These are phyloP conservation scores for Globisporangium viniferum DNA, from an alignment of 352 stramenopile species.

Conservation along the genomic window DNA sequence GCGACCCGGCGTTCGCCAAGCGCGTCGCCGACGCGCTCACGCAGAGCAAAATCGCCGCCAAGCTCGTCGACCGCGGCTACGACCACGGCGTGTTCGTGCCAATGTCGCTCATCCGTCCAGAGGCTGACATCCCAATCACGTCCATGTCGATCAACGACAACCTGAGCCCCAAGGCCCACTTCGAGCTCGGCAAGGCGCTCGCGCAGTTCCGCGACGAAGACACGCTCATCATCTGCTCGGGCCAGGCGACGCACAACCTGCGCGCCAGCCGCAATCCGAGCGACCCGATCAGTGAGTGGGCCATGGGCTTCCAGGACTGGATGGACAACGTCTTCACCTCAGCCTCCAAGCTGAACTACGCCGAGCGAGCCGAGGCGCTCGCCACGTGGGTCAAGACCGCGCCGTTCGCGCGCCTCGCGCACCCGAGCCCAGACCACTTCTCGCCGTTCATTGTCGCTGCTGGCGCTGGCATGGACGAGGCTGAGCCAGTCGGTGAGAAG, in stretches of 20 bases:
- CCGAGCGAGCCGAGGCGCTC: slow-evolving; percentile 25
- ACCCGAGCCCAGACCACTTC: slow-evolving; percentile 52
- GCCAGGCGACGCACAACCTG: slow-evolving; percentile 43
- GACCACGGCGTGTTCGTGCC: slow-evolving; percentile 92
- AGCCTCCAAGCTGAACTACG: slow-evolving; percentile 19
- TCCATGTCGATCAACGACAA: slow-evolving; percentile 40
- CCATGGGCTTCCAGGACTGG: slow-evolving; percentile 33
- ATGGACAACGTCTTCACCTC: slow-evolving; percentile 29
- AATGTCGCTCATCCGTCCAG: slow-evolving; percentile 83
- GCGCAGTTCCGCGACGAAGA: slow-evolving; percentile 52
- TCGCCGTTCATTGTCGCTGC: slow-evolving; percentile 43
- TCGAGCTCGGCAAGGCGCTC: slow-evolving; percentile 57
- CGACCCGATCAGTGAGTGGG: slow-evolving; percentile 25
- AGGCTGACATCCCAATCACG: slow-evolving; percentile 87
- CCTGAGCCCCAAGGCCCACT: slow-evolving; percentile 36
- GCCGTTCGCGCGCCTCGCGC: slow-evolving; percentile 31
- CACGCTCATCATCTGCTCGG: slow-evolving; percentile 74
- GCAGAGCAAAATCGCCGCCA: slow-evolving; percentile 38
- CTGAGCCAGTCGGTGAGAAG: slow-evolving; percentile 23
- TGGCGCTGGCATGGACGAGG: slow-evolving; percentile 44
- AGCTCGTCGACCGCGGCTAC: slow-evolving; percentile 60
- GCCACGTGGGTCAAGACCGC: slow-evolving; percentile 31
- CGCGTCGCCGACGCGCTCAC: slow-evolving; percentile 33
- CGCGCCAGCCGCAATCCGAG: slow-evolving; percentile 20
- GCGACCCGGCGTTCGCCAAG: slow-evolving; percentile 57